A percentile compares a stretch with the other conserved stretches of the same genome.
Evolutionary conservation across 1,139 yeast species (phyloP).

Genomic region (Magnusiomyces sp.): DNA sequence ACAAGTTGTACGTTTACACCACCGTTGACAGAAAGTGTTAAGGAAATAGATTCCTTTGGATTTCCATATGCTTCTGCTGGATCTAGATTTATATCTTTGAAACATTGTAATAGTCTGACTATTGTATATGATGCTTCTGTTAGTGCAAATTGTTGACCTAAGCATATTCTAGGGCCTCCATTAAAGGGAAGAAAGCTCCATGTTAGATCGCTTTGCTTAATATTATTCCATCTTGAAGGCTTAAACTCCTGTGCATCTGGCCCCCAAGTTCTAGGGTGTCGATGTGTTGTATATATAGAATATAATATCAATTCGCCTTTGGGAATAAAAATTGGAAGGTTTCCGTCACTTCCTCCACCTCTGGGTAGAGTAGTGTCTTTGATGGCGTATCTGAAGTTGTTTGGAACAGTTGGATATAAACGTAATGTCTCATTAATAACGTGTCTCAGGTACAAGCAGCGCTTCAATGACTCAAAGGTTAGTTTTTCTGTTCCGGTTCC

Average conservation of each 20-base stretch:
- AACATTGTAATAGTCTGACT: constrained; percentile 37
- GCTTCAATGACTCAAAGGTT: constrained; percentile 44
- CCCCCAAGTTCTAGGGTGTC: constrained; percentile 40
- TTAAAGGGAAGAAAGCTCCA: constrained; percentile 38
- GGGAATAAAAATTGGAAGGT: constrained; percentile 37
- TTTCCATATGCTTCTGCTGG: too few species aligned
- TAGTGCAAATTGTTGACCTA: constrained; percentile 53
- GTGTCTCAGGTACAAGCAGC: constrained; percentile 41
- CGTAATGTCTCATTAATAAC: constrained; percentile 46
- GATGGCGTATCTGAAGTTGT: constrained; percentile 41
- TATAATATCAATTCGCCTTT: constrained; percentile 43
- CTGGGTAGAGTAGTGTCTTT: constrained; percentile 43
- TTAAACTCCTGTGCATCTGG: constrained; percentile 41
- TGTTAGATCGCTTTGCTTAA: constrained; percentile 22
- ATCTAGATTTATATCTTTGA: constrained; percentile 21
- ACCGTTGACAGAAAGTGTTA: neutral
- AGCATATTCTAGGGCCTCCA: constrained; percentile 53
- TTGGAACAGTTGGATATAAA: constrained; percentile 50
- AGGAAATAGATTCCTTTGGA: constrained; percentile 41
- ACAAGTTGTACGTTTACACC: neutral
- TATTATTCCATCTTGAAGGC: constrained; percentile 44
- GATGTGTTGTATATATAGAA: constrained; percentile 33
- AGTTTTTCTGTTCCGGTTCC: constrained; percentile 19
- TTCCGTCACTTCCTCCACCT: constrained; percentile 44
- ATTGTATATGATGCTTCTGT: constrained; percentile 46